Conservation (phyloP, 345 rosid species). For the Physaria fendleri region DNA sequence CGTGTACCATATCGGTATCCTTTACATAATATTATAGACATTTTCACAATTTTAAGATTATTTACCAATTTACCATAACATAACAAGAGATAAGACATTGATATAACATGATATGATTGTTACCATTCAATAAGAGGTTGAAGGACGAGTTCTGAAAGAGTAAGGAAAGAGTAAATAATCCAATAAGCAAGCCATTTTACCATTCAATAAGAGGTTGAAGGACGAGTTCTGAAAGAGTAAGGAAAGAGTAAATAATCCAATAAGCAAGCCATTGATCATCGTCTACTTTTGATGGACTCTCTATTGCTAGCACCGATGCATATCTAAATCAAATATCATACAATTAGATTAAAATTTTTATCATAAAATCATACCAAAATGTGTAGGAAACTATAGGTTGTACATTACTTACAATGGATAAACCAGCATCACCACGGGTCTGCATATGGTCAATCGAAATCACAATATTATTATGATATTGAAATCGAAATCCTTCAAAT, state of each 20-base stretch:
- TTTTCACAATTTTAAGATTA: neutral
- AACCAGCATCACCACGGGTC: conserved; percentile 69
- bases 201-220: conserved; percentile 62
- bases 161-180: conserved; percentile 76
- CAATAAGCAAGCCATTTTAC: conserved; percentile 95
- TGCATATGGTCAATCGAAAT: conserved; percentile 17
- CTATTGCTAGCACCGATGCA: conserved; percentile 75
- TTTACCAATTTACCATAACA: neutral
- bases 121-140: conserved; percentile 67
- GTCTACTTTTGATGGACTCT: conserved; percentile 54
- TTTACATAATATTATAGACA: neutral
- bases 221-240: conserved; percentile 65
- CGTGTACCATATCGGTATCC: conserved; percentile 85
- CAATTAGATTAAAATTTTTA: neutral
- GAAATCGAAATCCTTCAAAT: neutral
- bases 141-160: conserved; percentile 64
- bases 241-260: conserved; percentile 81
- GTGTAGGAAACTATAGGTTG: neutral
- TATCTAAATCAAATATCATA: conserved; percentile 33
- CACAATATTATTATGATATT: neutral
- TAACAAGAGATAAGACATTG: neutral
- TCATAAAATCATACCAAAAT: neutral
- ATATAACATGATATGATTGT: neutral
- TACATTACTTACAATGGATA: conserved; percentile 64
- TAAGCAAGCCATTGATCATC: conserved; percentile 95